Evolutionary conservation across 2,329 filamentous ascomycete genomes (phyloP), one percentile per base, ranked within the genome.

Genomic region (Aspergillus amoenus): DNA sequence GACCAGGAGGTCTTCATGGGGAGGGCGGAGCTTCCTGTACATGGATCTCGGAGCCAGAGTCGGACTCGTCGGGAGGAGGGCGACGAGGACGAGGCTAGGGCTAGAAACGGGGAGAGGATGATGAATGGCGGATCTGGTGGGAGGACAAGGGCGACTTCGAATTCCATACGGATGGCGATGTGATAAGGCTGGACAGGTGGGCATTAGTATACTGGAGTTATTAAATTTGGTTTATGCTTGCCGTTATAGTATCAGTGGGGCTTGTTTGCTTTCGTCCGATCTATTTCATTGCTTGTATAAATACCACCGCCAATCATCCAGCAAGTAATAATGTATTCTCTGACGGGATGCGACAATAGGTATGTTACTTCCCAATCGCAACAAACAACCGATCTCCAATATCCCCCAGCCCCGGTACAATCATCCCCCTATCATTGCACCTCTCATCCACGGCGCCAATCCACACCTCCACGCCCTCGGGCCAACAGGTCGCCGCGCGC

Each of bases 341-440:
- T 8, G 40, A 5, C 12, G 37, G 27, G 17, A 40, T 18, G 32
- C 17, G 15, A 45, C 5, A 45, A 24, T 21, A n/a, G 13, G 45
- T 17, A 47, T 24, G 17, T 15, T 71, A 95, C 73, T 96, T 96
- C 21, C 92, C 93, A 72, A 93, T 83, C 0, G 93, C 96, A 77
- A 95, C 78, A 76, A 93, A 97, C 75, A 97, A 74, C 49, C 93
- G 81, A 76, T 97, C 93, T 1, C 93, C 93, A 56, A 97, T 87
- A 76, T 97, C 93, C 1, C 93, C 93, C 62, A 97, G 69, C 0
- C 93, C 93, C 0, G 93, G 93, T 78, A 88, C 89, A 62, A 97
- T 87, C 92, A 97, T 96, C 8, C 93, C 93, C 63, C 81, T 82
- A n/a, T 83, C 80, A 63, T 92, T 91, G 53, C 94, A 80, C 32